A percentile compares a stretch with the other conserved stretches of the same genome.
These are phyloP conservation scores for Soucietia sequanensis DNA, from an alignment of 805 yeast species.

Conservation along the genomic window DNA sequence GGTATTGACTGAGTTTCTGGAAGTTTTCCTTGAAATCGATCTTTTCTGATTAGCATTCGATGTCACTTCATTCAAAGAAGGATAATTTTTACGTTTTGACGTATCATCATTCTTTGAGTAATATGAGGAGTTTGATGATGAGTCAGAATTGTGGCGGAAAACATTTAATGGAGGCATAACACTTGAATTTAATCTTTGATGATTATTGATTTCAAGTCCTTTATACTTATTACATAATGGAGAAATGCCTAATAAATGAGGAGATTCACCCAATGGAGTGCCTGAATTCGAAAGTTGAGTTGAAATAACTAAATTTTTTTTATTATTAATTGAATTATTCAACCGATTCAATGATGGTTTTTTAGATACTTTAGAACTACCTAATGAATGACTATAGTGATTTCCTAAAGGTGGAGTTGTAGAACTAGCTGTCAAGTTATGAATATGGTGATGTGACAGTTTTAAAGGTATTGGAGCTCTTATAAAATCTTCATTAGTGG, in stretches of 20 bases:
- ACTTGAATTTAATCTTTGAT: constrained; percentile 1
- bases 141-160: constrained; percentile 25
- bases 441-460: not conserved
- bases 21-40: constrained; percentile 7
- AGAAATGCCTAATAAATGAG: constrained; percentile 14
- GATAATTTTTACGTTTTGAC: constrained; percentile 15
- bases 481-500: constrained; percentile 4
- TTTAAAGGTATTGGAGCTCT: constrained; percentile 3
- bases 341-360: constrained; percentile 17
- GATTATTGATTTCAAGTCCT: constrained; percentile 14
- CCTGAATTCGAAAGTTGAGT: constrained; percentile 6
- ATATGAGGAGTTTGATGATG: constrained; percentile 9
- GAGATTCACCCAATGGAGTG: constrained; percentile 10
- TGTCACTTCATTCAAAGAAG: constrained; percentile 10
- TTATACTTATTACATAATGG: constrained; percentile 20
- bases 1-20: constrained; percentile 1
- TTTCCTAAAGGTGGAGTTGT: constrained; percentile 2
- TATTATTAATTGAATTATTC: constrained; percentile 10
- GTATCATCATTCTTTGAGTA: constrained; percentile 9
- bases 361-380: constrained; percentile 15
- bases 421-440: not conserved
- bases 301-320: constrained; percentile 15
- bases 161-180: constrained; percentile 18
- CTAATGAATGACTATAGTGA: no score
- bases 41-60: no score